A percentile compares a stretch with the other conserved stretches of the same genome.
These are phyloP conservation scores for Juncus effusus DNA, from an alignment of 176 grass and related monocot species.

Conservation along the genomic window DNA sequence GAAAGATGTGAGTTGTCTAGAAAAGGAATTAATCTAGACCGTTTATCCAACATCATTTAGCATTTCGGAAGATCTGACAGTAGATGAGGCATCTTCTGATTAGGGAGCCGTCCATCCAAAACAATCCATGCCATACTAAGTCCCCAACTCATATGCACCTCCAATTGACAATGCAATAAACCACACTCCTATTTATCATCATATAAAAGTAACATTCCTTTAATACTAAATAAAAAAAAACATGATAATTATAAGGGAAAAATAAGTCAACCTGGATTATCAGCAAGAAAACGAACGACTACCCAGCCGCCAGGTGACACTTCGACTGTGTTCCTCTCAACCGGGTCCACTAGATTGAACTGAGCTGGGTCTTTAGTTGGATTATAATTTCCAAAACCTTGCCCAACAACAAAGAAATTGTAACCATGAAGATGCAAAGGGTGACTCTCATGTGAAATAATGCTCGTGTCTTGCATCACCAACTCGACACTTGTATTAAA, in stretches of 20 bases:
- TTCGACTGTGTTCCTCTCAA: slow-evolving; percentile 59
- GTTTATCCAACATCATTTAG: not conserved
- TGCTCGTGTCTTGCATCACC: slow-evolving; percentile 69
- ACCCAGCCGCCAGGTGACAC: slow-evolving; percentile 56
- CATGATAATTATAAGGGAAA: not conserved
- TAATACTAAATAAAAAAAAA: not conserved
- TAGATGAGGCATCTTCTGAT: not conserved
- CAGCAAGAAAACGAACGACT: slow-evolving; percentile 59
- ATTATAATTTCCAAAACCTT: slow-evolving; percentile 70
- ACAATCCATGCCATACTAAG: not conserved
- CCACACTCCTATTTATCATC: not conserved
- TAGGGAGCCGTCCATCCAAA: not conserved
- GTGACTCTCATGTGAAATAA: slow-evolving; percentile 57
- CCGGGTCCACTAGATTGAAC: slow-evolving; percentile 75
- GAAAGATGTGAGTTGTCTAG: too few relatives aligned
- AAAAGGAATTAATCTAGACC: too few relatives aligned
- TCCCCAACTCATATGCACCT: not conserved
- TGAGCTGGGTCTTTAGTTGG: slow-evolving; percentile 30
- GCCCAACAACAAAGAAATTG: slow-evolving; percentile 15
- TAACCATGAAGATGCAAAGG: slow-evolving; percentile 68
- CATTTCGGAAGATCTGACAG: not conserved
- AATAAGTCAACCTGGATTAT: slow-evolving; percentile 48
- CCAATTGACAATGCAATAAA: slow-evolving; percentile 2
- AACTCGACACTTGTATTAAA: slow-evolving; percentile 50
- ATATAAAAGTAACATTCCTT: not conserved